Evolutionary conservation across 176 grass and related monocot species (phyloP).

Genomic region (Carex kokanica): DNA sequence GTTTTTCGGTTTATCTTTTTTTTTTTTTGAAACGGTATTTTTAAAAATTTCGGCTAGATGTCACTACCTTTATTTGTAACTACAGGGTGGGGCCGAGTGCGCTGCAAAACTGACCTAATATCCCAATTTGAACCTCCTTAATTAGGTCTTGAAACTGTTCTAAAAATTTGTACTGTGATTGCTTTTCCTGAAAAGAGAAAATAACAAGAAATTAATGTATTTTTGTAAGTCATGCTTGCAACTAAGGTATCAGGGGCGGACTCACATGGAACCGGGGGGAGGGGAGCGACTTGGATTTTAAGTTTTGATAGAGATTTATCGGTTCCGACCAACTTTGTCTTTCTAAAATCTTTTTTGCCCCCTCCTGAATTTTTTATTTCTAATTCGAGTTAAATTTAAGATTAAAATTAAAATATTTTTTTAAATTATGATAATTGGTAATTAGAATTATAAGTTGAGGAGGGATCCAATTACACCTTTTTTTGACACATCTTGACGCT

Average conservation of each 20-base stretch:
- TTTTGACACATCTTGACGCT: too few species aligned
- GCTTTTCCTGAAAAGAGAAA: slow-evolving; percentile 46
- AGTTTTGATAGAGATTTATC: too few species aligned
- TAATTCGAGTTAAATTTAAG: slow-evolving; percentile 8
- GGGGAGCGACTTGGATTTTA: neutral
- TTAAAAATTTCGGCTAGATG: too few species aligned
- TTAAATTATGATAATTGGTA: too few species aligned
- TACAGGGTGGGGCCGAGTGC: slow-evolving; percentile 48
- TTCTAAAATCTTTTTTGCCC: too few species aligned
- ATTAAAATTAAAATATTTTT: too few species aligned
- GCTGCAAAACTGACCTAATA: slow-evolving; percentile 82
- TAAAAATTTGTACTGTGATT: slow-evolving; percentile 53
- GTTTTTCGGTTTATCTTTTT: too few species aligned
- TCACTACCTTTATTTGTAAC: slow-evolving; percentile 2
- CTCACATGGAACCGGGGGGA: neutral
- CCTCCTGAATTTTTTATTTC: too few species aligned
- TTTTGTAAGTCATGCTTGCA: neutral
- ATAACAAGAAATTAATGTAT: slow-evolving; percentile 8
- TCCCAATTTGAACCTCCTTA: slow-evolving; percentile 77
- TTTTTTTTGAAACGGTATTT: too few species aligned
- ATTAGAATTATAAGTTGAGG: too few species aligned
- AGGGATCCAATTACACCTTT: too few species aligned
- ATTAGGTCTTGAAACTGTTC: slow-evolving; percentile 67
- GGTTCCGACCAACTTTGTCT: too few species aligned
- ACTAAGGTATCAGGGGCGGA: neutral